Base-by-base conservation (phyloP, 495 filamentous ascomycete species). In the Podospora pseudocomata region DNA sequence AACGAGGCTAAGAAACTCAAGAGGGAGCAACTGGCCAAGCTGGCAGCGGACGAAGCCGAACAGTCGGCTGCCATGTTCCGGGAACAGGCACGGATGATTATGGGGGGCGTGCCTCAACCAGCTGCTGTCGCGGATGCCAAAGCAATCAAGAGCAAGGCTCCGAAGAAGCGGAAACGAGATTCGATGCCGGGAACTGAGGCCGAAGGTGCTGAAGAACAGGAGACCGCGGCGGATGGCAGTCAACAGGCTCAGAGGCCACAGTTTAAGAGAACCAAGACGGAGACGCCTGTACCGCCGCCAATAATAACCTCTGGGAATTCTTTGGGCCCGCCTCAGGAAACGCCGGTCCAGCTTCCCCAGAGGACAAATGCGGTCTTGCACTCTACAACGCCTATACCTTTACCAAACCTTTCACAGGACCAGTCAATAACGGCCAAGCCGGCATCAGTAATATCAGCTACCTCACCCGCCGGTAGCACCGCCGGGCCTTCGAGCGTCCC, bases 1-100 rank as follows among this genome's bases (percentile, higher is more conserved):
- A 96, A 96, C 75, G 91, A 96, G 74, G 92, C 92, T 5, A 97
- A 97, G 82, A 96, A 95, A 74, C 81, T 92, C 63, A 97, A 96
- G 82, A 87, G 89, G 59, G 91, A 94, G 77, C 83, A 84, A 65
- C 73, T 91, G 78, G 82, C 85, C 18, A 86, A 90, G 60, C 88
- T 92, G 76, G 88, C 89, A 61, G 86, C 86, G 15, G 84, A 89
- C 73, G 87, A 90, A 72, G 89, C 85, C 27, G 84, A 91, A 70
- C 80, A 87, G 73, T 87, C 87, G 23, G 85, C 86, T 34, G 83
- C 85, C 66, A 84, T 82, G 66, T 80, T 90, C 71, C 79, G 78
- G 16, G 81, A 82, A 61, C 78, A 84, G 70, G 86, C 86, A 26
- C 80, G 81, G 60, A 78, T 76, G 3, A 68, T 77, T 34, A 85